Evolutionary conservation across 768 basidiomycete species (phyloP).

Genomic region (Ephemerocybe angulata): DNA sequence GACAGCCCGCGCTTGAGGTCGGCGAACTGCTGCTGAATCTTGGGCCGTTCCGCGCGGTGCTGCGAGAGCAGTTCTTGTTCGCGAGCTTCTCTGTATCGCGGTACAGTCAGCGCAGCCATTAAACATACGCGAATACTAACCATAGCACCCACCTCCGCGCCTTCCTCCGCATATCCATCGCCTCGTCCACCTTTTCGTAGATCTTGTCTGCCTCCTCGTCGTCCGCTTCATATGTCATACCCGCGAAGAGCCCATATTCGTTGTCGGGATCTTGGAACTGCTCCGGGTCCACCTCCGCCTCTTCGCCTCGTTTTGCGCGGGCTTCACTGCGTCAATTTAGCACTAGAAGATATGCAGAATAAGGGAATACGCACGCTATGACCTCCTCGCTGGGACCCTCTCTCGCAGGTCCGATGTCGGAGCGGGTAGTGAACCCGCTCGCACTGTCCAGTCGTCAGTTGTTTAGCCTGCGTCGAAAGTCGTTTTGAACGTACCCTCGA

Average conservation of each 20-base stretch:
- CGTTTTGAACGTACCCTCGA: constrained; percentile 90
- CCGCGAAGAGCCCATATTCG: constrained; percentile 92
- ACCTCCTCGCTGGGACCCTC: constrained; percentile 92
- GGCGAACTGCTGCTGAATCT: constrained; percentile 93
- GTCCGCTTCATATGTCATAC: constrained; percentile 93
- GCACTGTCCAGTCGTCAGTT: constrained; percentile 47
- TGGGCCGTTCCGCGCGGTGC: constrained; percentile 83
- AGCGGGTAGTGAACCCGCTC: constrained; percentile 95
- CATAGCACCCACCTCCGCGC: too few species aligned
- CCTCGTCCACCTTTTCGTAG: constrained; percentile 83
- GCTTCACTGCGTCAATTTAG: constrained; percentile 61
- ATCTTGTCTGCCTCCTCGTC: constrained; percentile 97
- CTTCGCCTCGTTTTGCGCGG: constrained; percentile 82
- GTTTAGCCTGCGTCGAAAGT: too few species aligned
- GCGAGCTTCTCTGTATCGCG: constrained; percentile 71
- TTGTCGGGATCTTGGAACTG: constrained; percentile 97
- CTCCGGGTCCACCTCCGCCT: constrained; percentile 82
- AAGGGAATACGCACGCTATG: constrained; percentile 59
- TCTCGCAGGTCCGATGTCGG: constrained; percentile 97
- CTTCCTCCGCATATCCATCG: too few species aligned
- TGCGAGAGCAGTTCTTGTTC: constrained; percentile 70
- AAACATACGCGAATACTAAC: too few species aligned
- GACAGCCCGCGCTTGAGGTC: constrained; percentile 91
- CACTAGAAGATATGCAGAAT: background rate
- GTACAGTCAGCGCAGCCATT: too few species aligned